Conservation (phyloP, 2,329 filamentous ascomycete genomes). For the Macroventuria anomochaeta region DNA sequence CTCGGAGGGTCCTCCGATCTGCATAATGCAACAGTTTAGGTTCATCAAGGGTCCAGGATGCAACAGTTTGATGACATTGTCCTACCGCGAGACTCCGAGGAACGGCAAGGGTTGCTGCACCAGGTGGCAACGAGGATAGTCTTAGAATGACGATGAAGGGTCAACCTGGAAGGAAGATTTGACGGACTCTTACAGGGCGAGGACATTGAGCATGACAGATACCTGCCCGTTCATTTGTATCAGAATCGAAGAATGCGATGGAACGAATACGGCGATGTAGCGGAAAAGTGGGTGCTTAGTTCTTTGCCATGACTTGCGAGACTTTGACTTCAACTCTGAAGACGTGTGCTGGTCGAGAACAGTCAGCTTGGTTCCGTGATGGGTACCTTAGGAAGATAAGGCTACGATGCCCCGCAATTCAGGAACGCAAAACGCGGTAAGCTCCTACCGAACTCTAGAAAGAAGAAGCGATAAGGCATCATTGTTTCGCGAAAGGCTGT, state of each 20-base stretch:
- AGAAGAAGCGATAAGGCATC: slow-evolving; percentile 3
- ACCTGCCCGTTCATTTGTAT: neutral
- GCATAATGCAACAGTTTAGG: neutral
- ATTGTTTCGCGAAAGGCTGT: neutral
- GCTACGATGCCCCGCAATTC: slow-evolving; percentile 2
- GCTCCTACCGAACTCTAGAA: neutral
- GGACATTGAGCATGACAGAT: neutral
- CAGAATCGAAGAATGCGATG: neutral
- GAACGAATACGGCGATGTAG: neutral
- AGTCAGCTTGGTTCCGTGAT: neutral
- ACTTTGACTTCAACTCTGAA: neutral
- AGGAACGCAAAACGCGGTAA: slow-evolving; percentile 7
- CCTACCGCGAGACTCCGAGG: neutral
- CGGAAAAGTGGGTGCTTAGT: neutral
- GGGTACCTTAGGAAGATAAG: neutral
- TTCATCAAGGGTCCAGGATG: neutral
- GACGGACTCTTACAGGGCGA: neutral
- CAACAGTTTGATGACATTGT: neutral
- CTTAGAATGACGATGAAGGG: neutral
- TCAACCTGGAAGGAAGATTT: neutral
- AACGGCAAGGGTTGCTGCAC: neutral
- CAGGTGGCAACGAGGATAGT: neutral
- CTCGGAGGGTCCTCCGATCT: neutral
- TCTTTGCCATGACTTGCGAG: neutral
- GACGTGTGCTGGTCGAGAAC: slow-evolving; percentile 1